Evolutionary conservation across 768 basidiomycete genomes (phyloP).

Genomic region (Pleurotus tuber-regium): DNA sequence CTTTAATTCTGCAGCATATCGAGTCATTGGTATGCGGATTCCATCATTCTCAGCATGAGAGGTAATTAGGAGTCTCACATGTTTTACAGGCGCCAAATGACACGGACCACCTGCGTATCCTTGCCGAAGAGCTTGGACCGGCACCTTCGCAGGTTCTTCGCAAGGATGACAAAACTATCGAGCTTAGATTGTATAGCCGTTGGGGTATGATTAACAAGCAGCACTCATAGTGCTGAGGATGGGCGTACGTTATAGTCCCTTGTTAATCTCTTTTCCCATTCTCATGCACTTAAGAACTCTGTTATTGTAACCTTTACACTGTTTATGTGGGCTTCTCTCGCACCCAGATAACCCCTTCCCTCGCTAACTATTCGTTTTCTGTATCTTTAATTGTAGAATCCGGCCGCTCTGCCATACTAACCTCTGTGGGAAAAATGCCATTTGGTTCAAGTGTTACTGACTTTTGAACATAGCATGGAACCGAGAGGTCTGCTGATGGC

Average conservation of each 20-base stretch:
- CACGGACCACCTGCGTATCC: constrained; percentile 94
- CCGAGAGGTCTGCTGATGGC: too few relatives aligned
- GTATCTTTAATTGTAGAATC: too few relatives aligned
- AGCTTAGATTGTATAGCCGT: constrained; percentile 89
- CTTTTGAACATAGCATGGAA: too few relatives aligned
- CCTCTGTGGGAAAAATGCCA: too few relatives aligned
- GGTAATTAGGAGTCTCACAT: constrained; percentile 7
- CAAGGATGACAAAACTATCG: constrained; percentile 95
- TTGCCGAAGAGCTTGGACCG: constrained; percentile 93
- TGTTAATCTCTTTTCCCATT: not conserved
- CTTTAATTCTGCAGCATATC: constrained; percentile 91
- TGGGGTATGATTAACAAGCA: constrained; percentile 98
- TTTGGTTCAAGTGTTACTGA: too few relatives aligned
- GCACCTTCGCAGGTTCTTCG: constrained; percentile 95
- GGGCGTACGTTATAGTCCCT: too few relatives aligned
- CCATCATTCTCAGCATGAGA: too few relatives aligned
- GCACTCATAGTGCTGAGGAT: constrained; percentile 98
- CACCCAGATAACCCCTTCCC: too few relatives aligned
- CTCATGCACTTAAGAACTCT: constrained; percentile 8
- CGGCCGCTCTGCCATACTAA: too few relatives aligned
- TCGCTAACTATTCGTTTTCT: too few relatives aligned
- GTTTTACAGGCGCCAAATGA: constrained; percentile 84
- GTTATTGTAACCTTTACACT: too few relatives aligned
- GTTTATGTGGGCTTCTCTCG: too few relatives aligned
- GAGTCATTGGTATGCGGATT: constrained; percentile 81